Percentiles rank a stretch among this genome's conserved stretches.
Evolutionary conservation across 169 alveolate species (phyloP).

Genomic region (Plasmodium sp.): DNA sequence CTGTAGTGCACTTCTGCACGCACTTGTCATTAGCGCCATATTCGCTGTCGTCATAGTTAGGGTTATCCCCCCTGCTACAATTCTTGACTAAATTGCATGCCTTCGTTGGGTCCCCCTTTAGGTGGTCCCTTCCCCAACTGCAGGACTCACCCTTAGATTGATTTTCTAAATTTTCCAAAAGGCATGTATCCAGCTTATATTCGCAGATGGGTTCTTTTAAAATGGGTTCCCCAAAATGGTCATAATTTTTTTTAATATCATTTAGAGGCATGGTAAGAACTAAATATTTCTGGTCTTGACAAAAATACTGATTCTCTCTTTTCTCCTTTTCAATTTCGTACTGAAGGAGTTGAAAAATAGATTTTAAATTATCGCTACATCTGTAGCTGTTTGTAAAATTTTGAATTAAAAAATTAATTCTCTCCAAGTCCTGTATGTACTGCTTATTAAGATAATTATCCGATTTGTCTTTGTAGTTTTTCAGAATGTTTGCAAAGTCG

Average conservation of each 20-base stretch:
- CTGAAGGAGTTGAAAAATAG: constrained; percentile 52
- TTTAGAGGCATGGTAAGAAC: constrained; percentile 21
- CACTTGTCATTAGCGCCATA: neutral
- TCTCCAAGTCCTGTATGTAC: constrained; percentile 31
- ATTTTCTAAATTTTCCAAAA: neutral
- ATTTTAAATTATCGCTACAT: constrained; percentile 58
- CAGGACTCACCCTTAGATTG: neutral
- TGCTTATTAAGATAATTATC: constrained; percentile 22
- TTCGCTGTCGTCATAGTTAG: neutral
- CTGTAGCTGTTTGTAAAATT: constrained; percentile 16
- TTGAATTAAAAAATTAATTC: constrained; percentile 21
- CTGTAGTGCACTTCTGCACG: neutral
- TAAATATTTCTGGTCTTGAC: constrained; percentile 23
- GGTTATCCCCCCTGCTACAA: neutral
- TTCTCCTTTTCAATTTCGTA: constrained; percentile 49
- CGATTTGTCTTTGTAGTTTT: constrained; percentile 34
- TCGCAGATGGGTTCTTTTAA: neutral
- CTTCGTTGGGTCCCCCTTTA: neutral
- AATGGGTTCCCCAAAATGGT: neutral
- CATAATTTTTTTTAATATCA: neutral
- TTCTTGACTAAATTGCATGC: neutral
- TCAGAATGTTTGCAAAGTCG: neutral
- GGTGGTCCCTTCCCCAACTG: neutral
- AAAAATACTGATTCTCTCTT: constrained; percentile 36
- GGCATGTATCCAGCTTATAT: neutral